Evolutionary conservation across 192 early-diverging fungal species (phyloP), one percentile per base, ranked within the genome.

Genomic region (Funneliformis mosseae): DNA sequence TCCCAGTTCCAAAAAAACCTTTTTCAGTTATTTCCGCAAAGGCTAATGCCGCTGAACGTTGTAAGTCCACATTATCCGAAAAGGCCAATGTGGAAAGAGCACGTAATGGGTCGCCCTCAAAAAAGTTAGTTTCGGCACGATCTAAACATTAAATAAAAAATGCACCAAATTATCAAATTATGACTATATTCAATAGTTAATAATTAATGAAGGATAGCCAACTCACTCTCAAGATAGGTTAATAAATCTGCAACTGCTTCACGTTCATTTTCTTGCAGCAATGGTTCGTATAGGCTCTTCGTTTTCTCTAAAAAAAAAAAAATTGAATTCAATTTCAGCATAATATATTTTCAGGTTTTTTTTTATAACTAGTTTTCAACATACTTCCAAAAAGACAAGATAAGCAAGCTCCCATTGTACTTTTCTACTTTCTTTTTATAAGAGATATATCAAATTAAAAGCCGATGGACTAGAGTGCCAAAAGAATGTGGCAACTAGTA

Each of bases 1-100:
- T 64, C 3, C 3, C 39, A 42, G 41, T 55, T 39, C 5, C 33
- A 66, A 14, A 39, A 63, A 78, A 82, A 92, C 90, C 91, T 86
- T 92, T 92, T 83, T 97, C 95, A 28, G 95, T 95, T 45, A 97
- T 93, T 82, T 97, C 95, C 67, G 92, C 94, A 86, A 96, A 97
- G 3, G 94, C 94, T 80, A 95, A 87, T 25, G 95, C 94, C 0
- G 94, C 95, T 8, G 94, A 95, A 41, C 95, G 88, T 83, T 97
- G 94, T 72, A 96, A 81, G 76, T 94, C 94, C 41, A 95, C 90
- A 82, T 94, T 93, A 80, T 94, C 92, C 43, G 94, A 95, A 84
- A 93, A 95, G 14, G 92, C 94, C 39, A 96, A 83, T n/a, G 92
- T 94, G 18, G 94, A 93, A 25, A 96, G 86, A 8, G 95, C 93